These are phyloP conservation scores for Thamnidium elegans DNA, from an alignment of 192 early-diverging fungal species.

Conservation along the genomic window DNA sequence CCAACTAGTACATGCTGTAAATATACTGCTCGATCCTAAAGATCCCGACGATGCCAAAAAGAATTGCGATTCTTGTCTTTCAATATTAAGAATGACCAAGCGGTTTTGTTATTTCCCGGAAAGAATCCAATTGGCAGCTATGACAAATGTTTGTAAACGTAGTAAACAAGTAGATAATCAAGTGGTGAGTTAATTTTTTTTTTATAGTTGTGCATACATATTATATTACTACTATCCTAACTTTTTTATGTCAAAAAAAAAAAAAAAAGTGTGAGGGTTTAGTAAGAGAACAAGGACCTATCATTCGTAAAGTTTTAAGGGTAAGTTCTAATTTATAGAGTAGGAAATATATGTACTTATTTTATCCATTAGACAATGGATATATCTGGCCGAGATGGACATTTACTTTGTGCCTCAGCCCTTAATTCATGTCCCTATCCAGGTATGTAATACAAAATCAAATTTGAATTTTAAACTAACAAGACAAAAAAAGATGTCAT, in stretches of 20 bases:
- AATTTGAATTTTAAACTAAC: too few relatives aligned
- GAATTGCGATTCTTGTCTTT: slow-evolving; percentile 1
- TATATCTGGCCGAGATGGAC: slow-evolving; percentile 41
- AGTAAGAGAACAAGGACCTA: slow-evolving; percentile 48
- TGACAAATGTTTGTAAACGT: slow-evolving; percentile 14
- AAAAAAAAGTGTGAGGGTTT: slow-evolving; percentile 49
- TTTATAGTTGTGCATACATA: not conserved
- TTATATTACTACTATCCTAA: not conserved
- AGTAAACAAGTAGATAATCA: slow-evolving; percentile 7
- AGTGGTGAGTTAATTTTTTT: slow-evolving; percentile 6
- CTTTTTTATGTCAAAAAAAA: not conserved
- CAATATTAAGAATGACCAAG: not conserved
- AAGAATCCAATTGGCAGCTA: not conserved
- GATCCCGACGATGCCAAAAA: not conserved
- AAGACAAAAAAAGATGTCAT: slow-evolving; percentile 10
- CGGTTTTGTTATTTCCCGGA: slow-evolving; percentile 11
- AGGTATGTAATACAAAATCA: slow-evolving; percentile 12
- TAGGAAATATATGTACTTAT: not conserved
- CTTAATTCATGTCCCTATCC: slow-evolving; percentile 44
- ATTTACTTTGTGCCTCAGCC: slow-evolving; percentile 43
- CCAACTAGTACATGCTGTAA: too few relatives aligned
- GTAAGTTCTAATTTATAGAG: slow-evolving; percentile 25
- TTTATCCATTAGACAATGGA: slow-evolving; percentile 26
- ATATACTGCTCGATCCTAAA: too few relatives aligned
- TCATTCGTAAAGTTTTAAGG: slow-evolving; percentile 37